Evolutionary conservation across 2,329 filamentous ascomycete genomes (phyloP).

Genomic region (Paecilomyces fulvus): DNA sequence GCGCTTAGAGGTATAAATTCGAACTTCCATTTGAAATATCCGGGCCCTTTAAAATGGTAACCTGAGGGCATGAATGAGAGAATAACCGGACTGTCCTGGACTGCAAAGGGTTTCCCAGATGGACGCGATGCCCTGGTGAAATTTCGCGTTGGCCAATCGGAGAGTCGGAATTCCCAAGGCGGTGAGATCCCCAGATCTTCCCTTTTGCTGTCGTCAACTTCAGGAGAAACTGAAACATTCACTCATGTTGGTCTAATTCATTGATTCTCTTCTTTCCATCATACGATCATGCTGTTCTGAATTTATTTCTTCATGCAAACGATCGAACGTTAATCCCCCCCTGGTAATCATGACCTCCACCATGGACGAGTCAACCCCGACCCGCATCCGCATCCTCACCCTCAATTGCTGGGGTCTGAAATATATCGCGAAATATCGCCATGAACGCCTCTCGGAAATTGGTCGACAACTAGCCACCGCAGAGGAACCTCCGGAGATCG

Average conservation of each 20-base stretch:
- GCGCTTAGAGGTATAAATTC: constrained; percentile 17
- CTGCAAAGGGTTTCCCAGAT: not conserved
- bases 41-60: constrained; percentile 1
- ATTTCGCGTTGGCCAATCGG: constrained; percentile 8
- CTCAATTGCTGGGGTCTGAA: constrained; percentile 98
- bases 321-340: not conserved
- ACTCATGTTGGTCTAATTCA: not conserved
- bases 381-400: constrained; percentile 68
- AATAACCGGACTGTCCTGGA: not conserved
- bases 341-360: constrained; percentile 4
- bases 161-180: constrained; percentile 8
- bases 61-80: not conserved
- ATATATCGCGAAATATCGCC: constrained; percentile 68
- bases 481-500: constrained; percentile 66
- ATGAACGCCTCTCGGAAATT: constrained; percentile 73
- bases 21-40: constrained; percentile 16
- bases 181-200: constrained; percentile 9
- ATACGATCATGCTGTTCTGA: not conserved
- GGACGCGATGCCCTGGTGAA: constrained; percentile 7
- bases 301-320: not conserved
- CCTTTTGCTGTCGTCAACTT: not conserved
- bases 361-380: constrained; percentile 29
- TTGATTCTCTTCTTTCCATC: not conserved
- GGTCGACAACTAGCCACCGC: constrained; percentile 66
- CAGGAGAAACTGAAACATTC: not conserved